Percentiles rank a stretch among this genome's conserved stretches.
These are phyloP conservation scores for Picocystis sp. DNA, from an alignment of 163 green algal species.

Conservation along the genomic window DNA sequence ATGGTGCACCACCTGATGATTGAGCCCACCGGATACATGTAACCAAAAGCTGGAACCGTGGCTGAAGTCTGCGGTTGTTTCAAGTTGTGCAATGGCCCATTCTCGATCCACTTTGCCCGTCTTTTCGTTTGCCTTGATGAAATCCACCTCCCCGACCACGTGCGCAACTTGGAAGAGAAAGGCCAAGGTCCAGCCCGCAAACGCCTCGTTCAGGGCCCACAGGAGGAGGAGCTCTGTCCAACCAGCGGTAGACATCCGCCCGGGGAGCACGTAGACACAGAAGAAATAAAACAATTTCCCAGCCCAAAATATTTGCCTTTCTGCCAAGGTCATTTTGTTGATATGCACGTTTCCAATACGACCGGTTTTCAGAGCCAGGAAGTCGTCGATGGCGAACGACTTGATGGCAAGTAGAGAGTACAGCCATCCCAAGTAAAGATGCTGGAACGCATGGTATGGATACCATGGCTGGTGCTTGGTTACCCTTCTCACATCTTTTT, in stretches of 20 bases:
- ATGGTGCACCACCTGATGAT: conserved; percentile 56
- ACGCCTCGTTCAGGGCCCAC: conserved; percentile 23
- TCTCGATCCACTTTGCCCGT: conserved; percentile 15
- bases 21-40: conserved; percentile 47
- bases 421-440: conserved; percentile 40
- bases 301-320: conserved; percentile 32
- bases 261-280: conserved; percentile 17
- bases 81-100: conserved; percentile 37
- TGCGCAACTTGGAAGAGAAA: conserved; percentile 60
- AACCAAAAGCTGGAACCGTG: conserved; percentile 46
- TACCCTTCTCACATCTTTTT: conserved; percentile 14
- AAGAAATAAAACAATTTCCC: conserved; percentile 27
- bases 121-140: conserved; percentile 13
- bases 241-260: conserved; percentile 10
- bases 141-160: conserved; percentile 34
- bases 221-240: conserved; percentile 13
- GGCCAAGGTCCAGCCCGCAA: conserved; percentile 40
- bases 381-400: conserved; percentile 43
- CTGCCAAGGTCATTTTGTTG: conserved; percentile 18
- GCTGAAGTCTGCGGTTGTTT: conserved; percentile 42
- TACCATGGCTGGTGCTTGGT: conserved; percentile 29
- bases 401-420: conserved; percentile 49
- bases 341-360: conserved; percentile 33
- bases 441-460: conserved; percentile 31
- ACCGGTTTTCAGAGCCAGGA: conserved; percentile 22